A percentile compares a stretch with the other conserved stretches of the same genome.
Conservation (phyloP, 805 yeast species). For the Myxozyma geophila region DNA sequence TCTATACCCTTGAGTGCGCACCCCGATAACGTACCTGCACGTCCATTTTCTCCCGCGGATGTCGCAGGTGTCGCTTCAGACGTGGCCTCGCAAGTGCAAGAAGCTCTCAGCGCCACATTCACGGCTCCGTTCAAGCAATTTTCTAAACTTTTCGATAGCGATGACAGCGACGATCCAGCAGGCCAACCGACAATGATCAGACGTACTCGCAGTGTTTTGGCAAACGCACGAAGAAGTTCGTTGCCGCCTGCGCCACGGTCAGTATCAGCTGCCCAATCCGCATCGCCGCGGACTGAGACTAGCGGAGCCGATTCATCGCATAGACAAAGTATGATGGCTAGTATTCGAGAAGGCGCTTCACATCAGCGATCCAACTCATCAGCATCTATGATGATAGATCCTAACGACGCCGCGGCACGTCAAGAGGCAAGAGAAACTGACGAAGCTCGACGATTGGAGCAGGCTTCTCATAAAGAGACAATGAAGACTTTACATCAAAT, state of each 20-base stretch:
- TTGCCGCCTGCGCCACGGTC: slow-evolving; percentile 14
- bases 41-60: slow-evolving; percentile 30
- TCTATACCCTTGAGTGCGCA: slow-evolving; percentile 8
- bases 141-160: slow-evolving; percentile 46
- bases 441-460: slow-evolving; percentile 47
- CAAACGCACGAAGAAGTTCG: slow-evolving; percentile 17
- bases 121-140: slow-evolving; percentile 54
- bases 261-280: neutral
- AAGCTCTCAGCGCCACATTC: slow-evolving; percentile 44
- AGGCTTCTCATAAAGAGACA: slow-evolving; percentile 53
- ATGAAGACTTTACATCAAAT: slow-evolving; percentile 61
- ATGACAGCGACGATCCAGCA: slow-evolving; percentile 31
- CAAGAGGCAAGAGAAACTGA: slow-evolving; percentile 26
- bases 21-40: slow-evolving; percentile 23
- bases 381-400: neutral
- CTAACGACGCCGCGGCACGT: slow-evolving; percentile 8
- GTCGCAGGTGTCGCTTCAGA: slow-evolving; percentile 27
- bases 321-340: slow-evolving; percentile 10
- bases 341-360: neutral
- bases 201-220: slow-evolving; percentile 19
- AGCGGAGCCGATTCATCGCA: neutral
- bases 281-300: neutral
- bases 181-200: slow-evolving; percentile 15
- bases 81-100: slow-evolving; percentile 36
- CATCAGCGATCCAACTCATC: slow-evolving; percentile 11